Conservation (phyloP, 148 eudicot genomes). For the Chenopodium berlandieri region DNA sequence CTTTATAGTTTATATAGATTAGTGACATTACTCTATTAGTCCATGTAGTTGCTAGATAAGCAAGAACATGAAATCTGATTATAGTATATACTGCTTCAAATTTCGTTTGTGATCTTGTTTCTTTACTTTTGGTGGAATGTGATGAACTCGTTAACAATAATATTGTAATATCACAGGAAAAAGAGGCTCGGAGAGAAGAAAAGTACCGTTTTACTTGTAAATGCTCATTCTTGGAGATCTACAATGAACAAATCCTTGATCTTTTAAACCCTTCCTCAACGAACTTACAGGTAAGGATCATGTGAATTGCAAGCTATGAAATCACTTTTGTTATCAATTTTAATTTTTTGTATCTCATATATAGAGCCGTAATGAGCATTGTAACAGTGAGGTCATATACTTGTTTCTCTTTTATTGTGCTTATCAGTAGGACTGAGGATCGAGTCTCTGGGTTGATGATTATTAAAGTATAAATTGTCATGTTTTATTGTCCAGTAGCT, state of each 20-base stretch:
- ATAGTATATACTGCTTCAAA: not conserved
- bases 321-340: not conserved
- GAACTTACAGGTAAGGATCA: conserved; percentile 70
- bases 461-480: not conserved
- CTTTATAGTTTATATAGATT: not conserved
- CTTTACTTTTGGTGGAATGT: not conserved
- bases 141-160: not conserved
- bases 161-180: conserved; percentile 56
- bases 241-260: conserved; percentile 95
- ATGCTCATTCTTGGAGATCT: conserved; percentile 95
- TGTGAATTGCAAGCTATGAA: not conserved
- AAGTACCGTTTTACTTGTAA: conserved; percentile 78
- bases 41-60: not conserved
- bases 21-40: not conserved
- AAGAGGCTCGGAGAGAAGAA: conserved; percentile 92
- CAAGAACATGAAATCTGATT: not conserved
- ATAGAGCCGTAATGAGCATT: not conserved
- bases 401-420: not conserved
- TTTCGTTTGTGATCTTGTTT: not conserved
- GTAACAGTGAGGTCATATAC: not conserved
- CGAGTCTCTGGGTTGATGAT: not conserved
- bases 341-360: not conserved
- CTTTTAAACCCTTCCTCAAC: conserved; percentile 78
- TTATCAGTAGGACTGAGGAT: not conserved
- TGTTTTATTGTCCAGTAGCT: not conserved